These are phyloP conservation scores for Claviceps sp. DNA, from an alignment of 2,329 filamentous ascomycete genomes.

Conservation along the genomic window DNA sequence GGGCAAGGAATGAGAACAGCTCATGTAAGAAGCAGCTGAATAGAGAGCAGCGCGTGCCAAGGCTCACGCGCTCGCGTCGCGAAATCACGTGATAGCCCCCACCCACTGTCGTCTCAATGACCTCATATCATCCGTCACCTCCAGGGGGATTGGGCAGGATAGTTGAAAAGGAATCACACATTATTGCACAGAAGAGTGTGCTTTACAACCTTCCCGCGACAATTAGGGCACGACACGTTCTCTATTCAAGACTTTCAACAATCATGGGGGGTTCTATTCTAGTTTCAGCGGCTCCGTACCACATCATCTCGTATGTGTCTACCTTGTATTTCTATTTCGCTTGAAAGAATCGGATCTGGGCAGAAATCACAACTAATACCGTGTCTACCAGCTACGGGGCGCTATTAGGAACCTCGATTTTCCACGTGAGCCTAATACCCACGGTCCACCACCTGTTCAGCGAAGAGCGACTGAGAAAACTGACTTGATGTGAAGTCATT, in stretches of 20 bases:
- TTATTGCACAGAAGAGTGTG: not conserved
- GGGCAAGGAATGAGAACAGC: not conserved
- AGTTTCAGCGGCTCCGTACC: slow-evolving; percentile 57
- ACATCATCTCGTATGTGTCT: slow-evolving; percentile 54
- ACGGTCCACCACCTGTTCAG: not conserved
- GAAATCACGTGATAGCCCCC: slow-evolving; percentile 18
- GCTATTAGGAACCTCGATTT: slow-evolving; percentile 74
- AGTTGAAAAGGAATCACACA: not conserved
- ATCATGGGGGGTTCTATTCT: slow-evolving; percentile 38
- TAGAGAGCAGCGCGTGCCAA: not conserved
- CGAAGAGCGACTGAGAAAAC: not conserved
- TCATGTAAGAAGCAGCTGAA: not conserved
- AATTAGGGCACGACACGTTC: not conserved
- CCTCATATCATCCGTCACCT: slow-evolving; percentile 2
- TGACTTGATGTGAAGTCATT: slow-evolving; percentile 45
- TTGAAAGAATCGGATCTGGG: too few relatives aligned
- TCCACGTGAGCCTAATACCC: slow-evolving; percentile 44
- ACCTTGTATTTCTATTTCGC: not conserved
- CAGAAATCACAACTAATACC: slow-evolving; percentile 10
- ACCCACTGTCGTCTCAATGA: not conserved
- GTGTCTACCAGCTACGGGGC: slow-evolving; percentile 62
- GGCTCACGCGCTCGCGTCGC: slow-evolving; percentile 15
- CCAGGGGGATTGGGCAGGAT: not conserved
- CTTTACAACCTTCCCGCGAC: not conserved
- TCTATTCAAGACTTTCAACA: not conserved